Base-by-base conservation (phyloP, 768 basidiomycete genomes). In the Leccinum aurantiacum region DNA sequence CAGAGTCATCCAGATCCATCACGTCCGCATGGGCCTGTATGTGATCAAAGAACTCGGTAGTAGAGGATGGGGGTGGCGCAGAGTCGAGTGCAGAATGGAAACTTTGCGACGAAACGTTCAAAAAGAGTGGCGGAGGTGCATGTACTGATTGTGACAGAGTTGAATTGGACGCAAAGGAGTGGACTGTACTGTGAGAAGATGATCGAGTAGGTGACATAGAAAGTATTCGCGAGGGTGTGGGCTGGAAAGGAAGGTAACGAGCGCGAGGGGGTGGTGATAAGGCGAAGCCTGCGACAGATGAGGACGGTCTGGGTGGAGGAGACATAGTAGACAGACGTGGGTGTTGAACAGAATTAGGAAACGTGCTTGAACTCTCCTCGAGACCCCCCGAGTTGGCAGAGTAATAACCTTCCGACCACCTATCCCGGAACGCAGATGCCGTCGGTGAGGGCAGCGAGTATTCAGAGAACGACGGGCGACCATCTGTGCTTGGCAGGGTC, bases 361-460 rank as follows among this genome's bases (percentile, higher is more conserved):
- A 63, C 46, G 54, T 31, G 14, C 59, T 48, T 10, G 61, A 38
- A n/a, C 53, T 47, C 48, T 58, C 69, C 54, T 37, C 61, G 38
- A 48, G 64, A 49, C 52, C 60, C 17, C 65, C 74, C 47, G 71
- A 73, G 19, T 59, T 47, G 2, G 66, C 65, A 27, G 72, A 74
- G 53, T 74, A 74, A 57, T 75, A 74, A 38, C 72, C 67, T 7
- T 74, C 69, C 1, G 74, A 75, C 66, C 64, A 71, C 55, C 73
- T 83, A 64, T 90, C 88, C 27, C 84, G 83, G 74, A 92, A 92
- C n/a, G 87, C 88, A n/a, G 90, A 91, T 6, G 80, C 85, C 4
- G 89, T 89, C 2, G 90, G 90, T 10, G 90, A 91, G 5, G 82
- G 79, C 63, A 85, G 84, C 10, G 88, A 86, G 69, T 88, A 87